phyloP scores from a whole-genome alignment of 208 protist species.

The Naegleria gruberi region DNA sequence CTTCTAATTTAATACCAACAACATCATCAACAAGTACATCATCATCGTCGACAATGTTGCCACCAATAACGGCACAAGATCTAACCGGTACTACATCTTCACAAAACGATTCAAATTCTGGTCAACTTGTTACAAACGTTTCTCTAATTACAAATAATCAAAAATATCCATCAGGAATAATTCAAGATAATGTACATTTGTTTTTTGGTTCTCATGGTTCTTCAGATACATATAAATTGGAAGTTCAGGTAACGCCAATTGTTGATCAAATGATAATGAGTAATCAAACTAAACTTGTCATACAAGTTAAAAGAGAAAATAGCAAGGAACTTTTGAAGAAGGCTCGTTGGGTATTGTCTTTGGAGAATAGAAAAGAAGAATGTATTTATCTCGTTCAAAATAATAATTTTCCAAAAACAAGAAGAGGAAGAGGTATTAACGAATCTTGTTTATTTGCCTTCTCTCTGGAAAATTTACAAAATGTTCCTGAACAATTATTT shows the following conservation, averaged over 20 bases:
- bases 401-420: neutral
- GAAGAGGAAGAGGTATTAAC: neutral
- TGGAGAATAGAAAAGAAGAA: neutral
- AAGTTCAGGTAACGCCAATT: neutral
- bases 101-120: neutral
- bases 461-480: neutral
- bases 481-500: neutral
- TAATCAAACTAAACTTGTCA: neutral
- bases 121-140: neutral
- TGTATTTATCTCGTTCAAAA: neutral
- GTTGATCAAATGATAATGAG: neutral
- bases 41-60: neutral
- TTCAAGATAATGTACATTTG: neutral
- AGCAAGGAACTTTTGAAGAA: neutral
- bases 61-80: neutral
- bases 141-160: neutral
- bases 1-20: too few species aligned
- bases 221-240: neutral
- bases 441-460: neutral
- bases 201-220: neutral
- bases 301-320: neutral
- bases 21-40: neutral
- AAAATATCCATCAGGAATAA: neutral
- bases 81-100: neutral
- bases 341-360: neutral